Conservation (phyloP, 2,329 filamentous ascomycete genomes). For the Polytolypa hystricis region DNA sequence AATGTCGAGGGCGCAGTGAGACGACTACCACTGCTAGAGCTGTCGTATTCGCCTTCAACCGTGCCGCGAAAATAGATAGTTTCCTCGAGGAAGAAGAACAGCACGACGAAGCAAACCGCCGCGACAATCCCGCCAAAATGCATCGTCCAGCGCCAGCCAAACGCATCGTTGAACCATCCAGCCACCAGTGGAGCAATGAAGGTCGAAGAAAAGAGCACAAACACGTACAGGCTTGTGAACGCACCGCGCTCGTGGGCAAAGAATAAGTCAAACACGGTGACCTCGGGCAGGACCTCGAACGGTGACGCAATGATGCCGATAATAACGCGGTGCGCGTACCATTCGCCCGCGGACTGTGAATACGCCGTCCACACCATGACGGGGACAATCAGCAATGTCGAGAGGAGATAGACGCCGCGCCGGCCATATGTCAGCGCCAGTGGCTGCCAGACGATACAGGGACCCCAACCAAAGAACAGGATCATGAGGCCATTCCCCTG, state of each 20-base stretch:
- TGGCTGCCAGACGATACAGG: conserved; percentile 42
- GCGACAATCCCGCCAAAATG: conserved; percentile 46
- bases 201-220: conserved; percentile 35
- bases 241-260: conserved; percentile 36
- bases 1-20: too few relatives aligned
- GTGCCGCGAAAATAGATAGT: conserved; percentile 42
- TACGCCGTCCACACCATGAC: conserved; percentile 36
- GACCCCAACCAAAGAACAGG: conserved; percentile 41
- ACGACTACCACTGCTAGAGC: too few relatives aligned
- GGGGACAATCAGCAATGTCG: conserved; percentile 29
- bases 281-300: conserved; percentile 39
- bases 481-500: conserved; percentile 44
- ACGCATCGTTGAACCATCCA: conserved; percentile 39
- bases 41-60: conserved; percentile 21
- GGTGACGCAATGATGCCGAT: conserved; percentile 39
- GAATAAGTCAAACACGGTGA: conserved; percentile 35
- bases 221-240: conserved; percentile 34
- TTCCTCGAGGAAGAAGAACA: conserved; percentile 52
- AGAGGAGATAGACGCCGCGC: conserved; percentile 37
- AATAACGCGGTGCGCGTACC: conserved; percentile 37
- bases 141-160: conserved; percentile 42
- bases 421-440: conserved; percentile 44
- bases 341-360: conserved; percentile 34
- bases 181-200: conserved; percentile 39
- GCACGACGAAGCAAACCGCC: conserved; percentile 38